These are phyloP conservation scores for Mortierella claussenii DNA, from an alignment of 192 early-diverging fungal species.

Conservation along the genomic window DNA sequence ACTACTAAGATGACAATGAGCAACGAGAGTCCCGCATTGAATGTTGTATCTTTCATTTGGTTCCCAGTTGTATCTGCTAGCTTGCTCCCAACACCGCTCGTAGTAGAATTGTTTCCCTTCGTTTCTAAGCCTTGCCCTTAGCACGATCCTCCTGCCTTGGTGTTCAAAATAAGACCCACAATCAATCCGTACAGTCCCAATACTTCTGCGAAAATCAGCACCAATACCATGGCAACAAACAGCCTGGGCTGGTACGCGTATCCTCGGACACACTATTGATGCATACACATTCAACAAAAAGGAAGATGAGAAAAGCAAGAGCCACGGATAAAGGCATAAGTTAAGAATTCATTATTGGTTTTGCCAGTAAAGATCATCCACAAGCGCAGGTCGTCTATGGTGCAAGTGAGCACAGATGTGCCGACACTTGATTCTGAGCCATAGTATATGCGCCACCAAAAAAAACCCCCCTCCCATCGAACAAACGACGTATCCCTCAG, in stretches of 20 bases:
- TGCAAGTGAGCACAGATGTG: too few species aligned
- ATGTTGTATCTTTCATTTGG: neutral
- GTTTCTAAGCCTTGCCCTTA: neutral
- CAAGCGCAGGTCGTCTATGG: too few species aligned
- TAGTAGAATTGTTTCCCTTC: neutral
- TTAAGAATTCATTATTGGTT: too few species aligned
- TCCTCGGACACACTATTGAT: slow-evolving; percentile 82
- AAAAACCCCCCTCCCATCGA: too few species aligned
- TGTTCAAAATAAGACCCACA: slow-evolving; percentile 98
- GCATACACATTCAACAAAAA: too few species aligned
- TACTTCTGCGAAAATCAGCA: slow-evolving; percentile 99
- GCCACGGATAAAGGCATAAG: too few species aligned
- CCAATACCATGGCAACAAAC: slow-evolving; percentile 94
- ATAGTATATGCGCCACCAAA: too few species aligned
- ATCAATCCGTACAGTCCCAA: slow-evolving; percentile 97
- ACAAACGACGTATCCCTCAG: too few species aligned
- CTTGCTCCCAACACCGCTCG: neutral
- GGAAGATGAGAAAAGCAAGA: too few species aligned
- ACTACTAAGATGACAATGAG: neutral
- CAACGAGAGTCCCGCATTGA: neutral
- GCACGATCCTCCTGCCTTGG: slow-evolving; percentile 69
- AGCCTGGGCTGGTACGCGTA: slow-evolving; percentile 90
- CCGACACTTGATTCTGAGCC: too few species aligned
- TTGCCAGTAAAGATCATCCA: too few species aligned
- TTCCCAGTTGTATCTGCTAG: too few species aligned